phyloP scores from a whole-genome alignment of 495 filamentous ascomycete species.

The Xylaria cubensis region DNA sequence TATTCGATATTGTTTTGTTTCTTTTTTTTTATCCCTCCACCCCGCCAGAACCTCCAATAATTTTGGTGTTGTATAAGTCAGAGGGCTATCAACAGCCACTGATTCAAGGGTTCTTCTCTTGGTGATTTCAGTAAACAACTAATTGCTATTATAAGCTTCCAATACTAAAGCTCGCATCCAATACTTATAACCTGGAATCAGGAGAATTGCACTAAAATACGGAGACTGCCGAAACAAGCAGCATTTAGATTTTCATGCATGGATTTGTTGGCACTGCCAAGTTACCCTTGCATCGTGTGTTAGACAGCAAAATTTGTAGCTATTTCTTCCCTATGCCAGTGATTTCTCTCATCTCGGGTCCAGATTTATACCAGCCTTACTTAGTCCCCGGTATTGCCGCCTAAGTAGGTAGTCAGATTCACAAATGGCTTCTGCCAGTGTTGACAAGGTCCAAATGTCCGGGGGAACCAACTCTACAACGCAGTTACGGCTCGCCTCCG shows the following conservation, averaged over 20 bases:
- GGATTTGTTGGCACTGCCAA: background rate
- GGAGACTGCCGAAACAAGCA: constrained; percentile 8
- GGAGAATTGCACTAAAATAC: background rate
- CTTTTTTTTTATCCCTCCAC: too few species aligned
- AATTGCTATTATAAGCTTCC: background rate
- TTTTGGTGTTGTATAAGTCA: too few species aligned
- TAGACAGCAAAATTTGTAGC: background rate
- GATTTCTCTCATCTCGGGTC: background rate
- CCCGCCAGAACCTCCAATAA: too few species aligned
- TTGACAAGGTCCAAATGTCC: background rate
- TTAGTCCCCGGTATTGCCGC: background rate
- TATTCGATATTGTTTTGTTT: too few species aligned
- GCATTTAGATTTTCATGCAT: background rate
- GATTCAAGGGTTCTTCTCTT: background rate
- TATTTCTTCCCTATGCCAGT: background rate
- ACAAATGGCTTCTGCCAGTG: constrained; percentile 19
- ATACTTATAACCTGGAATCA: background rate
- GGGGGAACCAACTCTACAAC: constrained; percentile 25
- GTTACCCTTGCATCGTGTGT: background rate
- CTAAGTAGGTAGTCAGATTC: background rate
- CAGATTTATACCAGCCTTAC: background rate
- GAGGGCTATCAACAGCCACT: background rate
- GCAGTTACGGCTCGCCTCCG: constrained; percentile 48
- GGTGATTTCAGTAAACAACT: background rate
- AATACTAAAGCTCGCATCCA: background rate